A percentile compares a stretch with the other conserved stretches of the same genome.
These are phyloP conservation scores for Macrolepiota dolichaula DNA, from an alignment of 768 basidiomycete genomes.

Conservation along the genomic window DNA sequence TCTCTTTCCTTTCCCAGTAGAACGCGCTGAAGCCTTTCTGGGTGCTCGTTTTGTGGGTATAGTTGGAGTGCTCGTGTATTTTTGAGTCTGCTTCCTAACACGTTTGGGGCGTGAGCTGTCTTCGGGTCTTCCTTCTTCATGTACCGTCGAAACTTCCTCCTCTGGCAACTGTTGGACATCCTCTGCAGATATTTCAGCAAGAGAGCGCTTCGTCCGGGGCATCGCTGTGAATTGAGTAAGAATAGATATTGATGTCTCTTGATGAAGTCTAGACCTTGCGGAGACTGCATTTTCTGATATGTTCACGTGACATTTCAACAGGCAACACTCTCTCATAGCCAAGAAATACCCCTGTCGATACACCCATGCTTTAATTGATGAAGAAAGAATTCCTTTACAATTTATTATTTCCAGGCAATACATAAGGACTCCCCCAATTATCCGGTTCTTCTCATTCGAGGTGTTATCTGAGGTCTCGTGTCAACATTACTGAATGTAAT, in stretches of 20 bases:
- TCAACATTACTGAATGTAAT: too few relatives aligned
- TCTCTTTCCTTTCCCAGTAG: not conserved
- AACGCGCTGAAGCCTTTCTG: not conserved
- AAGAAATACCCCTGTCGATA: too few relatives aligned
- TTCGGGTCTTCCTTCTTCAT: too few relatives aligned
- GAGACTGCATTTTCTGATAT: not conserved
- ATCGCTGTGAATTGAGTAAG: not conserved
- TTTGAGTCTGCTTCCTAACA: not conserved
- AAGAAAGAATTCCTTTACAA: too few relatives aligned
- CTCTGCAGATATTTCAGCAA: not conserved
- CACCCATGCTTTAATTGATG: too few relatives aligned
- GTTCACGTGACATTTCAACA: not conserved
- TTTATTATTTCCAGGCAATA: too few relatives aligned
- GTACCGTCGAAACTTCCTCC: not conserved
- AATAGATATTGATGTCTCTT: not conserved
- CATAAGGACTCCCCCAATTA: too few relatives aligned
- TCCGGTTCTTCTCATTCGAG: too few relatives aligned
- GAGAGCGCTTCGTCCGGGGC: not conserved
- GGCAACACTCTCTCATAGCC: too few relatives aligned
- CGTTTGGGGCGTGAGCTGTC: not conserved
- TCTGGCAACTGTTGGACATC: not conserved
- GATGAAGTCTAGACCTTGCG: not conserved
- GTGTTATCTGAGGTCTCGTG: too few relatives aligned
- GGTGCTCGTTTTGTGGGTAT: not conserved
- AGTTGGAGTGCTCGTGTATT: not conserved